These are phyloP conservation scores for Schizosaccharomyces cryophilus DNA, from an alignment of 805 yeast genomes.

Conservation along the genomic window DNA sequence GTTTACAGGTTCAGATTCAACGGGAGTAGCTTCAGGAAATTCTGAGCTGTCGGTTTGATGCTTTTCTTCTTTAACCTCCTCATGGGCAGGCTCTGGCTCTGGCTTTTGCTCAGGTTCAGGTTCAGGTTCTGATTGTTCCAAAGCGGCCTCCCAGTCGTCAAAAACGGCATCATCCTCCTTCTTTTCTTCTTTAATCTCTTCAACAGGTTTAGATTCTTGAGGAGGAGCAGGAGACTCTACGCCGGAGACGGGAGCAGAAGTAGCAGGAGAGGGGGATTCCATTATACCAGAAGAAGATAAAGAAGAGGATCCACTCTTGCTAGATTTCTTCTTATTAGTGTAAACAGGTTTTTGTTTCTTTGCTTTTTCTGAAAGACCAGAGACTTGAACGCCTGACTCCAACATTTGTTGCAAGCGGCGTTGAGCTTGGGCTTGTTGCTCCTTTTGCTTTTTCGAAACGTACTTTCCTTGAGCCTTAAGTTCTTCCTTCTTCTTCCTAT, in stretches of 20 bases:
- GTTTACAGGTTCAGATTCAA: conserved; percentile 5
- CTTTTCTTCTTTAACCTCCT: conserved; percentile 23
- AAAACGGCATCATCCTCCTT: conserved; percentile 23
- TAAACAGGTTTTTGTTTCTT: conserved; percentile 35
- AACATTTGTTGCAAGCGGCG: conserved; percentile 71
- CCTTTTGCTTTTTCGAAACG: conserved; percentile 82
- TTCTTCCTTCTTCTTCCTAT: conserved; percentile 65
- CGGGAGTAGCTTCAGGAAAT: conserved; percentile 12
- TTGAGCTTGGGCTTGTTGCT: conserved; percentile 64
- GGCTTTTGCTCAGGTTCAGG: conserved; percentile 6
- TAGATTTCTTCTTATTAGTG: conserved; percentile 32
- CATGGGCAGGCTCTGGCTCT: conserved; percentile 9
- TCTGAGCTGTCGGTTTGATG: conserved; percentile 9
- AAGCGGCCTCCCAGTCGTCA: conserved; percentile 68
- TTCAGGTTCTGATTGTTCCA: conserved; percentile 14
- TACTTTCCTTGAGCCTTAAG: conserved; percentile 89
- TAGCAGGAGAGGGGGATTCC: neutral
- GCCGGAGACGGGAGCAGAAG: conserved; percentile 7
- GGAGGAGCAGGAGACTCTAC: conserved; percentile 10
- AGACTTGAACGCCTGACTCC: conserved; percentile 47
- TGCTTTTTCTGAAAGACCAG: conserved; percentile 28
- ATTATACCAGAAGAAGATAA: conserved; percentile 9
- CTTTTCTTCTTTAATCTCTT: conserved; percentile 9
- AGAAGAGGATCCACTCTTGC: conserved; percentile 14
- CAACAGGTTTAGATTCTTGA: conserved; percentile 3